Base-by-base conservation (phyloP, 2,329 filamentous ascomycete species). In the Grosmannia clavigera region DNA sequence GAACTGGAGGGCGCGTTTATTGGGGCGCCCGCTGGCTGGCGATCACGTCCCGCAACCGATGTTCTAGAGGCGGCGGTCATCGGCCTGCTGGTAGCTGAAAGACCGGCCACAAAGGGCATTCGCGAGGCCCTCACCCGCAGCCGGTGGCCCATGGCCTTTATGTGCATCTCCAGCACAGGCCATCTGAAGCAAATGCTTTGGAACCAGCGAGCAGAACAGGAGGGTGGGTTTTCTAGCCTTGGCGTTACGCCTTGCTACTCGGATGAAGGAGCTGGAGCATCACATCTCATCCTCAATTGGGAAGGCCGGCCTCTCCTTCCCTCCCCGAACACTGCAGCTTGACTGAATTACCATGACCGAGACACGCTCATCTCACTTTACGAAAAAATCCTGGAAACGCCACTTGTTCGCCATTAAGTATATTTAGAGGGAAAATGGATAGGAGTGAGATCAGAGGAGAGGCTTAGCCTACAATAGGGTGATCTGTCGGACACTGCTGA, bases 1-100 rank as follows among this genome's bases (percentile, higher is more conserved):
- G 88, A 92, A 73, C 78, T 92, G 3, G 88, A 90, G 68, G 92
- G 92, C 3, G 83, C 90, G 0, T 87, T 94, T 67, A 78, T 79
- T 1, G 85, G 84, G 14, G 87, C 88, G 7, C 91, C 90, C 1
- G 74, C 79, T 0, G 86, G 85, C 0, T 95, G 88, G 88, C 77
- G 83, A 58, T 53, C 61, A 1, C 60, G 11, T 7, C 31, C 54
- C 5, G 29, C 29, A 54, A 50, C 35, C 27, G 50, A 4, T 3
- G 33, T 5, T 1, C 19, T 9, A 12, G 82, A 80, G 0, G 70
- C 76, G 1, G 78, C 80, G 16, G 83, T 88, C 6, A 70, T 96
- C 40, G 92, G 84, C 0, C 68, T 96, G 19, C 72, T 96, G 59
- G 86, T 88, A 29, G 81, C 83, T 3, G 83, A 85, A 64, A 77